Evolutionary conservation across 2,329 filamentous ascomycete species (phyloP).

Genomic region (Hymenoscyphus occultus): DNA sequence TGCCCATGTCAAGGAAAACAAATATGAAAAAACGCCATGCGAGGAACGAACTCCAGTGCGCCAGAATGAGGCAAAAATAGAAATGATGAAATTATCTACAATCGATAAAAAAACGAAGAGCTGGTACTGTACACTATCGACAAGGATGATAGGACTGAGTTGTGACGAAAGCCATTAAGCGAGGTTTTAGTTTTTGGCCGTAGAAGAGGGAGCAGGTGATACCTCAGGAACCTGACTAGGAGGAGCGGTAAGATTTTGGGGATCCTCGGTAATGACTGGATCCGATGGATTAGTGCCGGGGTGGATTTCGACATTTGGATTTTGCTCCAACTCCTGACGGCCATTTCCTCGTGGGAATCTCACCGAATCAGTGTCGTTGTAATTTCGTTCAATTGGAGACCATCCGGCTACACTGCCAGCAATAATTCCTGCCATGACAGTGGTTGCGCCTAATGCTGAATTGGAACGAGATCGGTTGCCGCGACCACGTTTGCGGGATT

Average conservation of each 20-base stretch:
- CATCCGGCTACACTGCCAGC: conserved; percentile 74
- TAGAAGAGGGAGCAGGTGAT: conserved; percentile 12
- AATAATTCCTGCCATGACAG: conserved; percentile 80
- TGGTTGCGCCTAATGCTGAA: conserved; percentile 70
- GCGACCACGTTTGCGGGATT: conserved; percentile 62
- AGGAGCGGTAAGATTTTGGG: conserved; percentile 30
- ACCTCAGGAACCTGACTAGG: conserved; percentile 33
- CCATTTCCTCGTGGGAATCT: conserved; percentile 31
- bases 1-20: not conserved
- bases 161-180: not conserved
- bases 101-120: conserved; percentile 3
- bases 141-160: conserved; percentile 2
- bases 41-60: not conserved
- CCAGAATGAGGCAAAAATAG: too few species aligned
- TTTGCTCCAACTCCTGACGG: conserved; percentile 40
- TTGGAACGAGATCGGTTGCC: conserved; percentile 62
- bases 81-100: conserved; percentile 14
- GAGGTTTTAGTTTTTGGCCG: not conserved
- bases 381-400: conserved; percentile 66
- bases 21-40: not conserved
- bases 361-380: conserved; percentile 31
- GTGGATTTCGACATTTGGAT: conserved; percentile 46
- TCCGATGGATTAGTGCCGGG: conserved; percentile 48
- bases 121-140: conserved; percentile 19
- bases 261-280: conserved; percentile 43